Evolutionary conservation across 371 early-diverging fungal species (phyloP), one percentile per base, ranked within the genome.

Genomic region (Mucor irregularis): DNA sequence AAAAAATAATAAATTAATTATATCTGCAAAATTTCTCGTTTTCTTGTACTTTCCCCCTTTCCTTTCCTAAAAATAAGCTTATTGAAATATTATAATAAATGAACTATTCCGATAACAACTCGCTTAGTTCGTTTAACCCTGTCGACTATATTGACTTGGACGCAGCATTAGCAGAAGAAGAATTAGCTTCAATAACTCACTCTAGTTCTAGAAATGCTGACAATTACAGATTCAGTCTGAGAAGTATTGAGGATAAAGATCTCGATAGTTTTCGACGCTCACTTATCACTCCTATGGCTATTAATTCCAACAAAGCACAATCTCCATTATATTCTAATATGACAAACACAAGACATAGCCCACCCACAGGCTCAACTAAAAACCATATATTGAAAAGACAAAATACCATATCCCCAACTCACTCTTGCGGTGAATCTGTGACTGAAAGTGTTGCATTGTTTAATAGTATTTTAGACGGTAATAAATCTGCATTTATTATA

Each of bases 201-300:
- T 7, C 45, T 25, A 22, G 22, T 22, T 29, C 44, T 37, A 17
- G 50, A 11, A 43, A 45, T 43, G 39, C 9, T 11, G 14, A 45
- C 42, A 25, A 10, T 14, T 48, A 33, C 26, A 25, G 34, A 53
- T 43, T 55, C 8, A 62, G 52, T 30, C 46, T 62, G 25, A 49
- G 47, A 30, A 62, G 51, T 24, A 44, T 56, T 14, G 62, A 62
- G 26, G 56, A 50, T 1, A 19, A 30, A 13, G 56, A 50, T 17
- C 22, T 49, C 13, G 51, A 56, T 31, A 21, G 29, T 19, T 28
- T 62, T 24, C 37, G 49, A 34, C 35, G 51, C 5, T 35, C 51
- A 24, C 49, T 64, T 24, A 39, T 64, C 4, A 64, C 65, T 4
- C 65, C 65, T 28, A 22, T 49, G 30, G 45, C 65, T 4, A 47